Evolutionary conservation across 306 rosid species (phyloP).

Genomic region (Gleditsia sinensis): DNA sequence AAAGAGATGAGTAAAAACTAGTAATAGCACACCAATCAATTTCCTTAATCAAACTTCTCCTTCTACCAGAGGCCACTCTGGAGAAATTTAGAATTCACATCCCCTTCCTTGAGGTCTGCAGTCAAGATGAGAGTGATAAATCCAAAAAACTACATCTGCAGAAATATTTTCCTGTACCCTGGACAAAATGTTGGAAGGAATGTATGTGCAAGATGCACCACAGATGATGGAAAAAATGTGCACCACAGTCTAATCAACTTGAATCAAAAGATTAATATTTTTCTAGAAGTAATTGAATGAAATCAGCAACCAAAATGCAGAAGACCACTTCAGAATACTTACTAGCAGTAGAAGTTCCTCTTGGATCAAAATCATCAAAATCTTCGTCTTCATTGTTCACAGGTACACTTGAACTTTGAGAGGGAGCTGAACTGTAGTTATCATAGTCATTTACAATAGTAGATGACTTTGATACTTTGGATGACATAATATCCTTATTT

Average conservation of each 20-base stretch:
- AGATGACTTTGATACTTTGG: slow-evolving; percentile 57
- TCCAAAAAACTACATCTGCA: background rate
- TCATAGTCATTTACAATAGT: slow-evolving; percentile 50
- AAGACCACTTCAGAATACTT: slow-evolving; percentile 45
- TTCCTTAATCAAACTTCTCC: too few relatives aligned
- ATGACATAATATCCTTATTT: slow-evolving; percentile 47
- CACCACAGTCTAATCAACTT: slow-evolving; percentile 13
- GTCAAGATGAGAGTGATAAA: background rate
- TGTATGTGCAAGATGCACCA: slow-evolving; percentile 28
- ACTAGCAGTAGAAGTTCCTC: slow-evolving; percentile 83
- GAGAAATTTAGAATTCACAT: too few relatives aligned
- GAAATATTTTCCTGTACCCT: background rate
- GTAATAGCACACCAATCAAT: too few relatives aligned
- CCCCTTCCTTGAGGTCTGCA: background rate
- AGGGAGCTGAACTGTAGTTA: slow-evolving; percentile 47
- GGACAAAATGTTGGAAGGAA: slow-evolving; percentile 6
- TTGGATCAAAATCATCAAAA: slow-evolving; percentile 92
- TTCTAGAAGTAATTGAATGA: slow-evolving; percentile 10
- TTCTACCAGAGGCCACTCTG: too few relatives aligned
- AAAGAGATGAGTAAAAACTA: too few relatives aligned
- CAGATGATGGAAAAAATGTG: slow-evolving; percentile 18
- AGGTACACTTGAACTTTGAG: slow-evolving; percentile 52
- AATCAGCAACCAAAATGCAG: slow-evolving; percentile 22
- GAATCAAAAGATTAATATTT: slow-evolving; percentile 20
- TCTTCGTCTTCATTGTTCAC: slow-evolving; percentile 61